phyloP scores from a whole-genome alignment of 1,139 yeast species.

The Diutina scorzettiae region DNA sequence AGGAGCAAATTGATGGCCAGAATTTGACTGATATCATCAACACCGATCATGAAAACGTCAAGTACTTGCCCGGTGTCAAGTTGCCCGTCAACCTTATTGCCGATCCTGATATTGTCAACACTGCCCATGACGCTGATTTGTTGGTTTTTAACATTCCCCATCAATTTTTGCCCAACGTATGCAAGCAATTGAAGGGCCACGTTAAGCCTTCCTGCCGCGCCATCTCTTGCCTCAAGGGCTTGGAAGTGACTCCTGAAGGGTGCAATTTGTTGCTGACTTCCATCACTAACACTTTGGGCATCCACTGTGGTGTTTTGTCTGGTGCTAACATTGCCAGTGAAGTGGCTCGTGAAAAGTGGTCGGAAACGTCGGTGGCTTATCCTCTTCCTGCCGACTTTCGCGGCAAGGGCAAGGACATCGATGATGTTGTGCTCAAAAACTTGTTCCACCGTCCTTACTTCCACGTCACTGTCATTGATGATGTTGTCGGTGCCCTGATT shows the following conservation, averaged over 20 bases:
- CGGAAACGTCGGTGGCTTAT: conserved; percentile 39
- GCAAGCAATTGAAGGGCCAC: conserved; percentile 27
- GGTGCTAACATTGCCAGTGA: conserved; percentile 41
- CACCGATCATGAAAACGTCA: conserved; percentile 32
- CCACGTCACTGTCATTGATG: conserved; percentile 36
- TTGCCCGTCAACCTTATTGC: conserved; percentile 34
- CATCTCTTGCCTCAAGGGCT: conserved; percentile 37
- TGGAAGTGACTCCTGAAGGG: conserved; percentile 33
- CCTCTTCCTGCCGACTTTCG: conserved; percentile 26
- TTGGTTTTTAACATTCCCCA: conserved; percentile 37
- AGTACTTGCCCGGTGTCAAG: conserved; percentile 32
- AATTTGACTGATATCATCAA: conserved; percentile 35
- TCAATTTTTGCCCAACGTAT: conserved; percentile 31
- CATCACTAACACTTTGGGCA: conserved; percentile 32
- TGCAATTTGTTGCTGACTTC: conserved; percentile 32
- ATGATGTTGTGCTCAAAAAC: conserved; percentile 26
- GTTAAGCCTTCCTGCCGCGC: conserved; percentile 29
- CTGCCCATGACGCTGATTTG: conserved; percentile 32
- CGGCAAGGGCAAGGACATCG: conserved; percentile 33
- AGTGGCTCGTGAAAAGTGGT: conserved; percentile 36
- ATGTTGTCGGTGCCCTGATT: conserved; percentile 38
- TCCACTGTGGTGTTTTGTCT: conserved; percentile 34
- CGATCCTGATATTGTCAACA: conserved; percentile 24
- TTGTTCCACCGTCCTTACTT: conserved; percentile 38
- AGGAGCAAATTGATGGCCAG: conserved; percentile 30